phyloP scores from a whole-genome alignment of 2,329 filamentous ascomycete genomes.

The Berkeleyomyces basicola region DNA sequence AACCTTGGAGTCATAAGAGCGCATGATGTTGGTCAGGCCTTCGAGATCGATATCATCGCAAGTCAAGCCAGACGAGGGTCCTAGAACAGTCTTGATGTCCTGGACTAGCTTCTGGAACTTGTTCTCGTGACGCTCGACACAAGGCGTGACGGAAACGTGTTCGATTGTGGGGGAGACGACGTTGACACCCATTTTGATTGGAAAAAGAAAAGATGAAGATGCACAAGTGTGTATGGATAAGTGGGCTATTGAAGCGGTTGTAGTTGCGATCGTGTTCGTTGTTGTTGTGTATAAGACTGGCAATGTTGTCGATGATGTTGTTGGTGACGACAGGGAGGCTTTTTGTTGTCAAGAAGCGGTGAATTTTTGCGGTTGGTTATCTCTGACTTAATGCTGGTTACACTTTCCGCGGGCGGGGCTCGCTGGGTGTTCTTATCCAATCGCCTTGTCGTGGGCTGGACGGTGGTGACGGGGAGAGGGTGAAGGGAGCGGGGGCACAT shows the following conservation, averaged over 20 bases:
- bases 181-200: slow-evolving; percentile 11
- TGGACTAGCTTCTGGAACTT: slow-evolving; percentile 54
- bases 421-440: slow-evolving; percentile 5
- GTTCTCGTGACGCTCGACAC: slow-evolving; percentile 18
- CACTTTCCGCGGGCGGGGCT: slow-evolving; percentile 10
- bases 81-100: slow-evolving; percentile 57
- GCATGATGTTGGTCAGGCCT: slow-evolving; percentile 57
- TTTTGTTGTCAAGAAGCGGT: slow-evolving; percentile 9
- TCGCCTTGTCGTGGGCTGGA: slow-evolving; percentile 1
- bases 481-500: background rate
- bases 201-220: background rate
- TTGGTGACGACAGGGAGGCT: background rate
- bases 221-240: background rate
- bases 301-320: slow-evolving; percentile 2
- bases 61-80: slow-evolving; percentile 64
- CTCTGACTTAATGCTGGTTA: slow-evolving; percentile 7
- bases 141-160: slow-evolving; percentile 5
- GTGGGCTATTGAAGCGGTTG: background rate
- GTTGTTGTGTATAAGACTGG: background rate
- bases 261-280: background rate
- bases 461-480: background rate
- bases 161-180: slow-evolving; percentile 10
- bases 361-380: slow-evolving; percentile 4
- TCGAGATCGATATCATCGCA: slow-evolving; percentile 66
- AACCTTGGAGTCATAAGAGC: slow-evolving; percentile 50